A percentile compares a stretch with the other conserved stretches of the same genome.
Conservation (phyloP, 2,329 filamentous ascomycete species). For the Nemania sp. region DNA sequence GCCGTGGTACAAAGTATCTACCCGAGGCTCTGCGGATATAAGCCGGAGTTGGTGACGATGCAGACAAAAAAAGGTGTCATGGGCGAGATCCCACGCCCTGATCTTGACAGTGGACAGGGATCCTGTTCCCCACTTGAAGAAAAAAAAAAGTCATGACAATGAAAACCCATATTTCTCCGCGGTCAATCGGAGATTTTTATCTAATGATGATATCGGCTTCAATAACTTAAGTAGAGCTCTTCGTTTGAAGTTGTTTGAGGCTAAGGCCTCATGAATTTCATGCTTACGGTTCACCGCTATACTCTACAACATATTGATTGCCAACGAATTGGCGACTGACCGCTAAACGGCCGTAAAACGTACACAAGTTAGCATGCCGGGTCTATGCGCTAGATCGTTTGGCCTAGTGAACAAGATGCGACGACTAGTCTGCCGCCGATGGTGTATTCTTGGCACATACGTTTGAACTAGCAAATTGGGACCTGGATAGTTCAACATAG, state of each 20-base stretch:
- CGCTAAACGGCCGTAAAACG: not conserved
- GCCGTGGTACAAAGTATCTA: not conserved
- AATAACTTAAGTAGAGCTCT: too few species aligned
- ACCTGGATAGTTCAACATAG: not conserved
- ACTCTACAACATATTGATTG: not conserved
- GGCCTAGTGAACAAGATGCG: too few species aligned
- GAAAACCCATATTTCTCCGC: not conserved
- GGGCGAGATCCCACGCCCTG: constrained; percentile 6
- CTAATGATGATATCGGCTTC: not conserved
- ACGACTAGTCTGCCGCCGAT: not conserved
- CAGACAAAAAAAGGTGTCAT: not conserved
- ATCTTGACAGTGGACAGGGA: constrained; percentile 10
- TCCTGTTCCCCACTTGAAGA: not conserved
- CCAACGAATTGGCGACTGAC: not conserved
- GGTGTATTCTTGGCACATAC: not conserved
- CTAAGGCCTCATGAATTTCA: not conserved
- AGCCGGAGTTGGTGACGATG: constrained; percentile 11
- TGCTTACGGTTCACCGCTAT: not conserved
- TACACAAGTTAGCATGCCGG: not conserved
- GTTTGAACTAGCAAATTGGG: not conserved
- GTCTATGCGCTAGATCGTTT: not conserved
- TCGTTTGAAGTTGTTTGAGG: too few species aligned
- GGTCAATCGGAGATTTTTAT: not conserved
- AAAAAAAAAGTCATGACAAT: not conserved
- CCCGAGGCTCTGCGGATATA: constrained; percentile 25